Conservation (phyloP, 2,329 filamentous ascomycete genomes). For the Fusarium sp. region DNA sequence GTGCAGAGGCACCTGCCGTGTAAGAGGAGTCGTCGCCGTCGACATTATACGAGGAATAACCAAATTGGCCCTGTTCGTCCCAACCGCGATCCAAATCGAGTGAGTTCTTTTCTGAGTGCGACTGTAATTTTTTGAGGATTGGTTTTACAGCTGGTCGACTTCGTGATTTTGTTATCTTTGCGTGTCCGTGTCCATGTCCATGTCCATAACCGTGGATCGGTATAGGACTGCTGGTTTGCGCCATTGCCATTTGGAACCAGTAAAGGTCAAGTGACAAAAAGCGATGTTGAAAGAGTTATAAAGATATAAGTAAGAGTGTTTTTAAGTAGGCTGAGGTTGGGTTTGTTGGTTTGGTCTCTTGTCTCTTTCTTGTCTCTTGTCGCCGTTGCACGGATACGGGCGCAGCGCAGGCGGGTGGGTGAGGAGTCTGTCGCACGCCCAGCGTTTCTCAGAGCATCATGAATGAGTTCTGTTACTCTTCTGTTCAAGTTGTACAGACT, state of each 20-base stretch:
- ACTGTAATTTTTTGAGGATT: conserved; percentile 68
- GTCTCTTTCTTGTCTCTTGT: conserved; percentile 5
- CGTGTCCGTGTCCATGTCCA: conserved; percentile 33
- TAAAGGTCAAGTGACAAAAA: background rate
- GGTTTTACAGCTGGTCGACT: conserved; percentile 66
- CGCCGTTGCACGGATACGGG: conserved; percentile 44
- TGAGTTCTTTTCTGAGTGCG: conserved; percentile 70
- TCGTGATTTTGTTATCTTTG: conserved; percentile 58
- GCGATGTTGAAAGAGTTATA: background rate
- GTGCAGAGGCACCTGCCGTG: conserved; percentile 40
- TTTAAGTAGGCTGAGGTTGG: conserved; percentile 24
- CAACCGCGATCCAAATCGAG: conserved; percentile 70
- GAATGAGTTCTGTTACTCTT: conserved; percentile 29
- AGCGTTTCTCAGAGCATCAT: conserved; percentile 47
- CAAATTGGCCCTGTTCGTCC: conserved; percentile 62
- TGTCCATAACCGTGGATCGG: conserved; percentile 41
- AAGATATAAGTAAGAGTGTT: conserved; percentile 14
- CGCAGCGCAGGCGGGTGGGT: conserved; percentile 38
- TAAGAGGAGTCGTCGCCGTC: conserved; percentile 44
- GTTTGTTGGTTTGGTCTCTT: conserved; percentile 18
- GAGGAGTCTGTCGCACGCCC: conserved; percentile 43
- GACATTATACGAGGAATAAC: conserved; percentile 45
- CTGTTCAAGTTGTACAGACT: conserved; percentile 35
- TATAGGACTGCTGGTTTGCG: conserved; percentile 40
- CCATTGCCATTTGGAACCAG: conserved; percentile 39